Conservation (phyloP, 495 filamentous ascomycete genomes). For the Apodospora peruviana region DNA sequence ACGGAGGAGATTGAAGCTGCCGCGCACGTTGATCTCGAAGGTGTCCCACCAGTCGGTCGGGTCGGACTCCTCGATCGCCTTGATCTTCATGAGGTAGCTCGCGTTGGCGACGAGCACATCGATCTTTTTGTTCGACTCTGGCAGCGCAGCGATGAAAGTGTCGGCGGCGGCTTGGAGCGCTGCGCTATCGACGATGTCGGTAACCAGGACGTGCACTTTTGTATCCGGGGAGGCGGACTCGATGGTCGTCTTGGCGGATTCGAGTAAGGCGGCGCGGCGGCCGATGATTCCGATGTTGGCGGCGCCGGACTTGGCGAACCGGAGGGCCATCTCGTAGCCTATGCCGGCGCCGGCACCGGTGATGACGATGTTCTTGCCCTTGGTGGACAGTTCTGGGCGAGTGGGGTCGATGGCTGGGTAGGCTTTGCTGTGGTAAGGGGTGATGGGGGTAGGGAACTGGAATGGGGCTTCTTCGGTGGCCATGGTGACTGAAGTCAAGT, state of each 20-base stretch:
- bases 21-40: conserved; percentile 8
- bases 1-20: conserved; percentile 6
- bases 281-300: conserved; percentile 18
- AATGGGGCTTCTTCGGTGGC: neutral
- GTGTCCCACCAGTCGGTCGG: conserved; percentile 6
- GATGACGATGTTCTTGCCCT: conserved; percentile 40
- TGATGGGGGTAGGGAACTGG: conserved; percentile 5
- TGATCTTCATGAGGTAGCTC: conserved; percentile 3
- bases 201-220: conserved; percentile 1
- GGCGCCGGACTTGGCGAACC: conserved; percentile 31
- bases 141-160: neutral
- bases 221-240: neutral
- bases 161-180: conserved; percentile 10
- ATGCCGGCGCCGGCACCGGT: conserved; percentile 41
- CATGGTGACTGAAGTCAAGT: conserved; percentile 1
- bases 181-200: conserved; percentile 9
- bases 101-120: conserved; percentile 18
- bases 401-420: conserved; percentile 40
- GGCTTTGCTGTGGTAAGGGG: conserved; percentile 27
- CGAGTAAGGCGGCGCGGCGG: conserved; percentile 8
- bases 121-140: conserved; percentile 4
- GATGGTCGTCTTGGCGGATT: conserved; percentile 8
- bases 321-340: conserved; percentile 20
- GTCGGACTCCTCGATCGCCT: conserved; percentile 1
- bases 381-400: conserved; percentile 33